Percentiles rank a stretch among this genome's conserved stretches.
phyloP scores from a whole-genome alignment of 192 early-diverging fungal species.

The Mortierella alpina region DNA sequence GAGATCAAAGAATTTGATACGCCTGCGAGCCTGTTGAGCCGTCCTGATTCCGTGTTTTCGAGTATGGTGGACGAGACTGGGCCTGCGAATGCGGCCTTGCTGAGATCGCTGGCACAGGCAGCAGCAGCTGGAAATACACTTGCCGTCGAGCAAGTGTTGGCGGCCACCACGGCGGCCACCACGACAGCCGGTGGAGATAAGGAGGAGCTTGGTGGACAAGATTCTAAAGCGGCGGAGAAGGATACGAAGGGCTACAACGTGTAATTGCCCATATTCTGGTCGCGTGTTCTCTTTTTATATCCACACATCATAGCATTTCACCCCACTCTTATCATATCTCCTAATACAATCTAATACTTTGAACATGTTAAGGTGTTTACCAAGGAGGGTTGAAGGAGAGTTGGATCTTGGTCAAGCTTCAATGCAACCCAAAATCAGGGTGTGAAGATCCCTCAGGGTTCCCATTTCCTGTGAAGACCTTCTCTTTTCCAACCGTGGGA shows the following conservation, averaged over 20 bases:
- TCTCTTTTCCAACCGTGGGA: too few species aligned
- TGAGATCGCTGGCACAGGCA: slow-evolving; percentile 59
- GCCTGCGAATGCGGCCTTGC: slow-evolving; percentile 64
- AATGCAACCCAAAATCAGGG: too few species aligned
- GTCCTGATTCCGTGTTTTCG: slow-evolving; percentile 59
- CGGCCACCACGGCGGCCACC: neutral
- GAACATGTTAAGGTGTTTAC: too few species aligned
- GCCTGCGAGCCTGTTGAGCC: slow-evolving; percentile 60
- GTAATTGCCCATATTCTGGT: neutral
- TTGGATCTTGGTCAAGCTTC: too few species aligned
- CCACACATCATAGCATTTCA: neutral
- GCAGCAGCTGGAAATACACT: slow-evolving; percentile 36
- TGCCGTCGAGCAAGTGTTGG: slow-evolving; percentile 33
- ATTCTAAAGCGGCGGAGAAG: neutral
- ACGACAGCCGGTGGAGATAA: slow-evolving; percentile 6
- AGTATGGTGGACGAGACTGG: slow-evolving; percentile 79
- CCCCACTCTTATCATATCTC: neutral
- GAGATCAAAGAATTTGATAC: slow-evolving; percentile 62
- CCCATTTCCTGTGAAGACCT: too few species aligned
- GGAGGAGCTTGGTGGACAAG: slow-evolving; percentile 17
- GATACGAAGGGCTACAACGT: slow-evolving; percentile 14
- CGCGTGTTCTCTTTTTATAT: neutral
- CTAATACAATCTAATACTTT: neutral
- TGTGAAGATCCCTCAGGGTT: too few species aligned
- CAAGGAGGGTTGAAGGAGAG: too few species aligned